phyloP scores from a whole-genome alignment of 495 filamentous ascomycete genomes.

The Xylaria grammica region DNA sequence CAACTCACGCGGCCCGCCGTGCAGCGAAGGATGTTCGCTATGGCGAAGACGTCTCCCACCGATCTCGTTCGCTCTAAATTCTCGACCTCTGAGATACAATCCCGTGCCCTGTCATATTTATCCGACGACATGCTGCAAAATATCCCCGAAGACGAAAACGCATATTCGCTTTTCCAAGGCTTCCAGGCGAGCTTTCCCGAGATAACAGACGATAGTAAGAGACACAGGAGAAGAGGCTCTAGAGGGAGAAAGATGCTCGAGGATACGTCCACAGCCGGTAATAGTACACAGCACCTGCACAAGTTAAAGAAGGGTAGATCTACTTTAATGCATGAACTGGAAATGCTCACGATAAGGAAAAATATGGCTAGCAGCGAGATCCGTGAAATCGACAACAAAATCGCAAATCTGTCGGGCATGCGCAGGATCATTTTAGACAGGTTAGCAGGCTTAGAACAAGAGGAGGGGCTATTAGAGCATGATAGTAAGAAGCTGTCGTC shows the following conservation, averaged over 20 bases:
- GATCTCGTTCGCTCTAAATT: conserved; percentile 92
- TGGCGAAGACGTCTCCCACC: conserved; percentile 85
- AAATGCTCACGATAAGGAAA: conserved; percentile 91
- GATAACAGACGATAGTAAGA: conserved; percentile 66
- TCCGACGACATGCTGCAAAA: conserved; percentile 88
- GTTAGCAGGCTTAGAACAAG: conserved; percentile 86
- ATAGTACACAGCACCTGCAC: conserved; percentile 66
- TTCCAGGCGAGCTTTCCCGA: conserved; percentile 92
- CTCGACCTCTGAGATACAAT: conserved; percentile 91
- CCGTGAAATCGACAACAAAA: conserved; percentile 94
- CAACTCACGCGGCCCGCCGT: conserved; percentile 81
- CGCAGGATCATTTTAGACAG: conserved; percentile 90
- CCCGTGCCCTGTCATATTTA: conserved; percentile 85
- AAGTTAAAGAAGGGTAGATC: conserved; percentile 80
- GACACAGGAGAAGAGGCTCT: conserved; percentile 71
- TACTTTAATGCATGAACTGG: conserved; percentile 76
- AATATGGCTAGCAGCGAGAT: conserved; percentile 98
- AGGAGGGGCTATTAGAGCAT: conserved; percentile 88
- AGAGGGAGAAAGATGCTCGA: conserved; percentile 76
- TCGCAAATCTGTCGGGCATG: conserved; percentile 92
- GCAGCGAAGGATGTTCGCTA: conserved; percentile 87
- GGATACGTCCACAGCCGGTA: conserved; percentile 55
- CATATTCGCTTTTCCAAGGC: conserved; percentile 94
- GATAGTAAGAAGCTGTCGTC: conserved; percentile 64
- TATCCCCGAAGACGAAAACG: conserved; percentile 82